Percentiles rank a stretch among this genome's conserved stretches.
These are phyloP conservation scores for Maudiozyma pseudohumilis DNA, from an alignment of 805 yeast species.

Conservation along the genomic window DNA sequence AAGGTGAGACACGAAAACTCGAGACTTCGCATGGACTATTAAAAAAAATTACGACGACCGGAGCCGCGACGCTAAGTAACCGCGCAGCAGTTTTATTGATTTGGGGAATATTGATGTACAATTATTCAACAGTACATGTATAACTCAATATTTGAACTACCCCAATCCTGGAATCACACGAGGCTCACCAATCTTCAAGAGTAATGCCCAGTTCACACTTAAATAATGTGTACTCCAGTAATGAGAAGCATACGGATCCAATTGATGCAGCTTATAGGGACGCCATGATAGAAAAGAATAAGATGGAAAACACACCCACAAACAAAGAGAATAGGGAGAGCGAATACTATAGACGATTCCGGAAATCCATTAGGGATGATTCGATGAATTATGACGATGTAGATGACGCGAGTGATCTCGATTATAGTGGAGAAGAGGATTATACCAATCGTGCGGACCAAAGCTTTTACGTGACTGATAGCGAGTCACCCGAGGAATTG, in stretches of 20 bases:
- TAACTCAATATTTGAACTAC: no score
- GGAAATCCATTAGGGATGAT: conserved; percentile 1
- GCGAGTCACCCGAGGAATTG: conserved; percentile 6
- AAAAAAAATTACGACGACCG: no score
- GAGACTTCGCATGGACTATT: no score
- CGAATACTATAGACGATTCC: conserved; percentile 1
- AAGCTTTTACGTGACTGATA: conserved; percentile 3
- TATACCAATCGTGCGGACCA: conserved; percentile 6
- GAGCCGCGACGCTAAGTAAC: no score
- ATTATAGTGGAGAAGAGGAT: conserved; percentile 7
- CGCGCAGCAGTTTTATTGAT: no score
- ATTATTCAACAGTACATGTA: no score
- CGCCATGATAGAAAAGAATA: neutral
- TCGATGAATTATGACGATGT: neutral
- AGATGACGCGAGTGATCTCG: neutral
- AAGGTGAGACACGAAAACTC: no score
- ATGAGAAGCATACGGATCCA: neutral
- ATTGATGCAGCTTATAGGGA: conserved; percentile 1
- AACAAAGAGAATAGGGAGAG: neutral
- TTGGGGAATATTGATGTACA: no score
- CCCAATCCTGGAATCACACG: no score
- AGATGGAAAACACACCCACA: neutral
- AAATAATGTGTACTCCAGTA: no score
- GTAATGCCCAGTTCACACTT: no score
- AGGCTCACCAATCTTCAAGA: no score